Base-by-base conservation (phyloP, 1,284 basidiomycete species). In the Malassezia arunalokei region DNA sequence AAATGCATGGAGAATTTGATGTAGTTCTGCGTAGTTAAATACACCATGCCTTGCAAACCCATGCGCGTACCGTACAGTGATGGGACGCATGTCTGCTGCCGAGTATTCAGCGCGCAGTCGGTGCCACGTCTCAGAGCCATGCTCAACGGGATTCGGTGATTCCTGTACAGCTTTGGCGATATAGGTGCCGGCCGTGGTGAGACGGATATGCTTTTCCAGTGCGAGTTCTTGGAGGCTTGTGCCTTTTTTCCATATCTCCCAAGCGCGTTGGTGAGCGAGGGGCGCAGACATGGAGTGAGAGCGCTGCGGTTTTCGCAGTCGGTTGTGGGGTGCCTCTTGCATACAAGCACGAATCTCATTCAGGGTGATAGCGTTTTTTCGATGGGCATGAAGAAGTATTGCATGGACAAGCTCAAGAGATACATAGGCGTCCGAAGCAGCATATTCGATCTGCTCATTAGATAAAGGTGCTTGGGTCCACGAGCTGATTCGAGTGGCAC, bases 361-460 rank as follows among this genome's bases (percentile, higher is more conserved):
- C 24, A 14, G 33, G 20, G 43, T 9, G 29, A 33, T 9, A 17
- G 30, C 29, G 5, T 20, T 28, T 11, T 8, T 29, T 27, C 8
- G 3, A 28, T 29, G 33, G 11, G 33, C 35, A 29, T 17, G 51
- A 17, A 51, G 56, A 1, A 50, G 15, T 0, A 63, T 29, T 0
- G 53, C 59, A 20, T 64, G 57, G 11, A 64, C 43, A 12, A 68
- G 43, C 40, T 68, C 66, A 30, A 68, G 48, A 28, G 61, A 51
- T 1, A 54, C 65, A 38, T 63, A 64, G 3, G 60, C 61, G 33
- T 68, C 66, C 42, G 52, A 60, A 0, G 65, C 65, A 3, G 66
- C 66, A 45, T 68, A 68, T 38, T 60, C 57, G n/a, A 60, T 47
- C 49, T 68, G 66, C 15, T 51, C 41, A 6, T 44, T 40, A 1